A percentile compares a stretch with the other conserved stretches of the same genome.
These are phyloP conservation scores for Mycena floridula DNA, from an alignment of 768 basidiomycete species.

Conservation along the genomic window DNA sequence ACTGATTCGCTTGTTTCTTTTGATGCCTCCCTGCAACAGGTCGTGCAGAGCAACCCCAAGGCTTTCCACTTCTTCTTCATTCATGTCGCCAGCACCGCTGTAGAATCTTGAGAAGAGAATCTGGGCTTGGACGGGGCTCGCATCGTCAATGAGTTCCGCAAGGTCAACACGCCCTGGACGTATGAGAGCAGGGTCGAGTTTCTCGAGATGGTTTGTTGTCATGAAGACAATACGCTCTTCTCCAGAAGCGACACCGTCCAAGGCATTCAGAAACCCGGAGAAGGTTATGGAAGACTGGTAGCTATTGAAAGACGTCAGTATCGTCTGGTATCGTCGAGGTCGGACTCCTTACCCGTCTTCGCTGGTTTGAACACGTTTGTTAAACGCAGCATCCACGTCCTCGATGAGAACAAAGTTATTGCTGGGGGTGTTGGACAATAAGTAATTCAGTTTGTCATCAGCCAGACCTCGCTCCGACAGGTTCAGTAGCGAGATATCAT, in stretches of 20 bases:
- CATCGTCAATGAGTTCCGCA: constrained; percentile 78
- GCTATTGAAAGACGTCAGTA: constrained; percentile 33
- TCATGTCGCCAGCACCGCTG: constrained; percentile 33
- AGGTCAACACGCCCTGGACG: constrained; percentile 95
- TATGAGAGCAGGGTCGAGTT: constrained; percentile 89
- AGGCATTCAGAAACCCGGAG: constrained; percentile 93
- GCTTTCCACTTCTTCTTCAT: constrained; percentile 27
- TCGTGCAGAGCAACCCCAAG: constrained; percentile 49
- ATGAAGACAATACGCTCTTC: constrained; percentile 98
- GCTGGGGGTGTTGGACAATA: constrained; percentile 90
- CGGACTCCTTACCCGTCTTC: constrained; percentile 78
- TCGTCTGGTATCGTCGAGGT: constrained; percentile 1
- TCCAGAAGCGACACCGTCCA: constrained; percentile 96
- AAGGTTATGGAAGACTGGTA: constrained; percentile 96
- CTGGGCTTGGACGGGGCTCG: constrained; percentile 73
- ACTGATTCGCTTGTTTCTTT: constrained; percentile 58
- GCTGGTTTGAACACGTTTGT: constrained; percentile 81
- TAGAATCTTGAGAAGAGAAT: constrained; percentile 85
- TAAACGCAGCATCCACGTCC: constrained; percentile 96
- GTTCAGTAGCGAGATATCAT: constrained; percentile 95
- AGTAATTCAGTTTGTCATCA: constrained; percentile 93
- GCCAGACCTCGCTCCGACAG: constrained; percentile 93
- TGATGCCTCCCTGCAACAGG: constrained; percentile 48
- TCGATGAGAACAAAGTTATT: constrained; percentile 93
- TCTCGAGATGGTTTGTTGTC: constrained; percentile 94